Conservation (phyloP, 192 early-diverging fungal species). For the Geranomyces michiganensis region DNA sequence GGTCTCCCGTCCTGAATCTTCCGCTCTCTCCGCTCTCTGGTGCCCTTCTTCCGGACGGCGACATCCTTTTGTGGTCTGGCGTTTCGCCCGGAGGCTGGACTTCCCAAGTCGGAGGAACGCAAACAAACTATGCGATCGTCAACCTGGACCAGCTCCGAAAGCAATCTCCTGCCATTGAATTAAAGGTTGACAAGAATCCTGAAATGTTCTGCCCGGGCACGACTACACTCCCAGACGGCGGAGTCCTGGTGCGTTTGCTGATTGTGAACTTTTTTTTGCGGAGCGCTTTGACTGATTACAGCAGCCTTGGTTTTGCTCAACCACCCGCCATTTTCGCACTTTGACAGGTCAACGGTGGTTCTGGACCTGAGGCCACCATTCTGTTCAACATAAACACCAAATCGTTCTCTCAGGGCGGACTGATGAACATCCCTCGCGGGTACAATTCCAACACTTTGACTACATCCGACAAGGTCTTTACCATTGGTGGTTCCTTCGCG, state of each 20-base stretch:
- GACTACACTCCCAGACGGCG: neutral
- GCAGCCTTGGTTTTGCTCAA: too few species aligned
- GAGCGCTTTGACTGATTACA: too few species aligned
- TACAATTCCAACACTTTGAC: constrained; percentile 15
- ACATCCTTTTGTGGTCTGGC: constrained; percentile 14
- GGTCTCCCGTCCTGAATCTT: constrained; percentile 12
- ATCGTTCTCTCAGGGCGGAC: neutral
- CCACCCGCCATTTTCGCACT: too few species aligned
- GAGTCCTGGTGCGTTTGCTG: neutral
- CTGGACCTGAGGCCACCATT: constrained; percentile 1
- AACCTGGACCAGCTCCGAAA: neutral
- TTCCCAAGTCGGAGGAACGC: neutral
- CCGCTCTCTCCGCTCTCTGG: constrained; percentile 20
- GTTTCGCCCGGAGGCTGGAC: constrained; percentile 11
- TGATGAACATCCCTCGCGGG: constrained; percentile 15
- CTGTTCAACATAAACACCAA: constrained; percentile 9
- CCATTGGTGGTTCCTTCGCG: constrained; percentile 8
- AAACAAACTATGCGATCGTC: constrained; percentile 5
- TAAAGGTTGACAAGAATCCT: neutral
- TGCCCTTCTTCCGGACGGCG: neutral
- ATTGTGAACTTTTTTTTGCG: too few species aligned
- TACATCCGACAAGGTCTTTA: constrained; percentile 7
- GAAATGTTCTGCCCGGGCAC: constrained; percentile 23
- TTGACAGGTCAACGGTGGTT: neutral
- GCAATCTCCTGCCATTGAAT: neutral